A percentile compares a stretch with the other conserved stretches of the same genome.
Evolutionary conservation across 2,329 filamentous ascomycete genomes (phyloP).

Genomic region (Fonsecaea pedrosoi): DNA sequence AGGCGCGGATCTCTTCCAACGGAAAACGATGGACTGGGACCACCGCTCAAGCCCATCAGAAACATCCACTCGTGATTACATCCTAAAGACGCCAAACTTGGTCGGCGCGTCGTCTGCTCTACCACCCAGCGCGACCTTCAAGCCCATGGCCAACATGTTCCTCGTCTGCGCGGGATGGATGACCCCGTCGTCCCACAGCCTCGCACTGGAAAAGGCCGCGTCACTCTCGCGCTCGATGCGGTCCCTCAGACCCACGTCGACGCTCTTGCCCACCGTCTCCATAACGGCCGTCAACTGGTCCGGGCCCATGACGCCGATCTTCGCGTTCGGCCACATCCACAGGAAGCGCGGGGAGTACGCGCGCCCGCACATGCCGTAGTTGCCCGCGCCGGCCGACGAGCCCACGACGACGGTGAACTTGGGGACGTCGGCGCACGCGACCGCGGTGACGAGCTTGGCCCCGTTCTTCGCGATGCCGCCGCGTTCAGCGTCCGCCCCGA

Average conservation of each 20-base stretch:
- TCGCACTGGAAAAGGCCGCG: conserved; percentile 83
- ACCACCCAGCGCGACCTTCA: conserved; percentile 74
- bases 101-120: conserved; percentile 65
- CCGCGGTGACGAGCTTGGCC: conserved; percentile 93
- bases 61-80: conserved; percentile 58
- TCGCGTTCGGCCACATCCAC: conserved; percentile 98
- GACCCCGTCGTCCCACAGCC: conserved; percentile 88
- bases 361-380: conserved; percentile 97
- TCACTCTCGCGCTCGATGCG: conserved; percentile 91
- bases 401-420: conserved; percentile 98
- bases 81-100: conserved; percentile 82
- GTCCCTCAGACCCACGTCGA: conserved; percentile 78
- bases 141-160: conserved; percentile 72
- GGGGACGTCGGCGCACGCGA: conserved; percentile 90
- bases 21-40: background rate
- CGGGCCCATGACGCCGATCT: conserved; percentile 92
- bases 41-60: background rate
- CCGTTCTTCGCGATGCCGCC: conserved; percentile 98
- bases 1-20: background rate
- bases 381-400: conserved; percentile 88
- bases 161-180: conserved; percentile 80
- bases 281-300: conserved; percentile 93
- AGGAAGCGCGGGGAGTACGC: conserved; percentile 91
- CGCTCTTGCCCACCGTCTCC: conserved; percentile 86
- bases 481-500: conserved; percentile 86